These are phyloP conservation scores for Cochlearia excelsa DNA, from an alignment of 345 rosid species.

Conservation along the genomic window DNA sequence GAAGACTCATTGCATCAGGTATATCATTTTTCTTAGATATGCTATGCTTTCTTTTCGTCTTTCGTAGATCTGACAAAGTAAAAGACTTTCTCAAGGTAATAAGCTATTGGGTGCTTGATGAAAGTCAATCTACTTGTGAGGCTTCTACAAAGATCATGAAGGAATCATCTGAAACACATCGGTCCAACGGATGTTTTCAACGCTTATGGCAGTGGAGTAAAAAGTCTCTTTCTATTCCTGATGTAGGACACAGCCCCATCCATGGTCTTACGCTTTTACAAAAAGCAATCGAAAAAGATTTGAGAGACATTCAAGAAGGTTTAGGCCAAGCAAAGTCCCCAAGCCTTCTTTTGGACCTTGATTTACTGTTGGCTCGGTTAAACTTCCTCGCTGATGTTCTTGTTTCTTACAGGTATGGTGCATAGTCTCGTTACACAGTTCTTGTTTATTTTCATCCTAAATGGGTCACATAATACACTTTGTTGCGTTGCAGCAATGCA, in stretches of 20 bases:
- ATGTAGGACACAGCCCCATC: conserved; percentile 35
- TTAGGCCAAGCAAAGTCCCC: conserved; percentile 40
- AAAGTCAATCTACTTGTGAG: conserved; percentile 33
- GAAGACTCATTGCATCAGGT: conserved; percentile 71
- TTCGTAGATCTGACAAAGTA: conserved; percentile 25
- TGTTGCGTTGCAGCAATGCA: conserved; percentile 48
- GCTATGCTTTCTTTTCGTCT: conserved; percentile 3
- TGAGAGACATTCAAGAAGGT: conserved; percentile 50
- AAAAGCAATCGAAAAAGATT: conserved; percentile 52
- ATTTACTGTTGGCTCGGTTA: conserved; percentile 39
- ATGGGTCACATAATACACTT: not conserved
- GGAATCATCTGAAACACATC: conserved; percentile 22
- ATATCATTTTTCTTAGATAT: conserved; percentile 25
- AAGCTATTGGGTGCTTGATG: conserved; percentile 49
- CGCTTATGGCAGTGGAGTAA: conserved; percentile 37
- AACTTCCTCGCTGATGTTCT: conserved; percentile 67
- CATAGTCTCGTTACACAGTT: not conserved
- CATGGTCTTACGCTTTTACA: conserved; percentile 55
- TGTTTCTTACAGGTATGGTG: conserved; percentile 58
- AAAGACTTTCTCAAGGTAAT: conserved; percentile 50
- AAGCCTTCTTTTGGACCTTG: conserved; percentile 38
- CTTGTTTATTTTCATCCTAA: conserved; percentile 5
- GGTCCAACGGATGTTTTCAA: conserved; percentile 32
- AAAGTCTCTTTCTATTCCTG: conserved; percentile 19
- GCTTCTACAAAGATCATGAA: conserved; percentile 25